These are phyloP conservation scores for Alnus rubra DNA, from an alignment of 306 rosid genomes.

Conservation along the genomic window DNA sequence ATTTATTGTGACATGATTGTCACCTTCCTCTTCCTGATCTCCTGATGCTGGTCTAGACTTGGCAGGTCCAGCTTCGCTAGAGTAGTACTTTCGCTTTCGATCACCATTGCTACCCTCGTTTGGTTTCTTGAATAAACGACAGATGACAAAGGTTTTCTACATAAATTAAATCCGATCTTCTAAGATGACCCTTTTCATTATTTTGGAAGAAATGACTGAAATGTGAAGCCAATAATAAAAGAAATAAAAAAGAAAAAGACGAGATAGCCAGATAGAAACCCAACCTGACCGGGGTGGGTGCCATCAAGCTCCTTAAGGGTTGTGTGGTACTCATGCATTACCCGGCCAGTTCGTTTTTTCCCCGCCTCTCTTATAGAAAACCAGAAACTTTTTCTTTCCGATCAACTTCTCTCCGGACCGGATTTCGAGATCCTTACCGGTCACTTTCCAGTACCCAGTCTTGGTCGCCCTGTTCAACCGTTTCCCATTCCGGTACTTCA, in stretches of 20 bases:
- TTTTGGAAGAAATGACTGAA: too few relatives aligned
- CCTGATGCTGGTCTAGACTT: background rate
- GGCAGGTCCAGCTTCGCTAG: background rate
- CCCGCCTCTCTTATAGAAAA: conserved; percentile 86
- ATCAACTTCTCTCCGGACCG: conserved; percentile 60
- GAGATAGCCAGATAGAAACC: background rate
- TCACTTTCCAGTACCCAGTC: conserved; percentile 91
- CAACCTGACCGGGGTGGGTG: conserved; percentile 88
- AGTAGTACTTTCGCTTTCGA: background rate
- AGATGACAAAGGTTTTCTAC: conserved; percentile 80
- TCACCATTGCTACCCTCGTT: background rate
- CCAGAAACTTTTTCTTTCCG: conserved; percentile 93
- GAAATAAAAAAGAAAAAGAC: too few relatives aligned
- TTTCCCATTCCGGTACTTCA: conserved; percentile 65
- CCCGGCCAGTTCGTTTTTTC: conserved; percentile 70
- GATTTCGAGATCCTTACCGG: conserved; percentile 83
- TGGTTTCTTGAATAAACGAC: conserved; percentile 69
- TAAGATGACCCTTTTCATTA: too few relatives aligned
- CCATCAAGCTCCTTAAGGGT: conserved; percentile 82
- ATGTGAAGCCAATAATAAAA: too few relatives aligned
- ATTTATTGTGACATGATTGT: too few relatives aligned
- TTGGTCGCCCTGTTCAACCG: conserved; percentile 78
- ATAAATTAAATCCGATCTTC: background rate
- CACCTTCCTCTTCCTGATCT: too few relatives aligned
- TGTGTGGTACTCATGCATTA: conserved; percentile 85